Evolutionary conservation across 441 rosid species (phyloP).

Genomic region (Theobroma grandiflorum): DNA sequence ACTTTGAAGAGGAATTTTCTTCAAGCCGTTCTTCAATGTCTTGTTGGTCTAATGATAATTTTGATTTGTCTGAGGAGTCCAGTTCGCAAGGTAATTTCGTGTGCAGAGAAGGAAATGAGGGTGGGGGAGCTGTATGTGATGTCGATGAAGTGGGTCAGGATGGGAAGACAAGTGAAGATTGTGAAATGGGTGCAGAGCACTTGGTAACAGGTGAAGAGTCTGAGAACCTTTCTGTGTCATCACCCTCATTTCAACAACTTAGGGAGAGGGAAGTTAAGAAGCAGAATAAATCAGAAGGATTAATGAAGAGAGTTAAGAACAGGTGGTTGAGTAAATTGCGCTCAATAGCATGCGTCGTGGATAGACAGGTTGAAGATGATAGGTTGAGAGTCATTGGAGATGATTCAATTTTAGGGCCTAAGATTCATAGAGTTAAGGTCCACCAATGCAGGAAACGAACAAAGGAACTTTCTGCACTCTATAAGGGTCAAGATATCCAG

Average conservation of each 20-base stretch:
- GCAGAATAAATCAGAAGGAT: slow-evolving; percentile 34
- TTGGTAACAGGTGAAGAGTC: slow-evolving; percentile 36
- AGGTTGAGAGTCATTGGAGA: slow-evolving; percentile 34
- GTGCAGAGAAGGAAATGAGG: slow-evolving; percentile 46
- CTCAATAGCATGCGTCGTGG: slow-evolving; percentile 56
- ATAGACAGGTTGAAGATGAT: slow-evolving; percentile 48
- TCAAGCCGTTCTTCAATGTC: slow-evolving; percentile 44
- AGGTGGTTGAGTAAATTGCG: slow-evolving; percentile 71
- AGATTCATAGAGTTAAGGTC: slow-evolving; percentile 68
- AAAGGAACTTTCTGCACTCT: slow-evolving; percentile 74
- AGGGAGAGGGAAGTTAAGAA: slow-evolving; percentile 42
- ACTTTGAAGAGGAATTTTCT: slow-evolving; percentile 45
- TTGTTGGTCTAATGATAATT: slow-evolving; percentile 43
- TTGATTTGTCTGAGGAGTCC: slow-evolving; percentile 46
- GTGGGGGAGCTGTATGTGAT: slow-evolving; percentile 34
- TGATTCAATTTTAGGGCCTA: slow-evolving; percentile 34
- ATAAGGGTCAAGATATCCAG: slow-evolving; percentile 66
- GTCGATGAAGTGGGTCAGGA: slow-evolving; percentile 39
- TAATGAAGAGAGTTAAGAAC: slow-evolving; percentile 53
- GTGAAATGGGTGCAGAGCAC: slow-evolving; percentile 36
- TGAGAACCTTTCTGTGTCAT: slow-evolving; percentile 45
- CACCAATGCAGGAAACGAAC: slow-evolving; percentile 53
- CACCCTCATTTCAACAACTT: slow-evolving; percentile 48
- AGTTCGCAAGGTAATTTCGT: slow-evolving; percentile 34
- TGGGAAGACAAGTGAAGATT: slow-evolving; percentile 41